Conservation (phyloP, 1,284 basidiomycete genomes). For the Sanguinoderma infundibulare region DNA sequence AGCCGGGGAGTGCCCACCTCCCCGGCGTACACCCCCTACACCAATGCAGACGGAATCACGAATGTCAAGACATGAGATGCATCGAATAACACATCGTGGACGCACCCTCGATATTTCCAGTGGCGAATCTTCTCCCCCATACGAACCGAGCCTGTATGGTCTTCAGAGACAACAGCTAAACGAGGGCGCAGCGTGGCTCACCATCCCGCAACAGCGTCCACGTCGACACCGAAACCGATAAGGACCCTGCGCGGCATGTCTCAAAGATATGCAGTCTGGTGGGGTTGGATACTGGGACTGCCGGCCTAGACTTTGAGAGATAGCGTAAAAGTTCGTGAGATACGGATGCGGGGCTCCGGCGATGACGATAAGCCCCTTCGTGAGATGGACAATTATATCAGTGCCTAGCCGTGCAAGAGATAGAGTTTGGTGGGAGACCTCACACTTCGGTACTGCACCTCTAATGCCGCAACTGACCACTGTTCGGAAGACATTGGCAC, state of each 20-base stretch:
- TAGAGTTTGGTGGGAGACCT: too few species aligned
- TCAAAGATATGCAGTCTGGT: not conserved
- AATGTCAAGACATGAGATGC: not conserved
- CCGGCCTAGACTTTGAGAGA: not conserved
- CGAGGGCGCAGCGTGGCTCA: slow-evolving; percentile 3
- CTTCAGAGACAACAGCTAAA: not conserved
- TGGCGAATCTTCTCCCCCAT: slow-evolving; percentile 71
- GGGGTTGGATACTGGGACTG: not conserved
- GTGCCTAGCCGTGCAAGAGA: too few species aligned
- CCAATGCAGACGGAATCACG: not conserved
- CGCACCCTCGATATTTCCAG: slow-evolving; percentile 64
- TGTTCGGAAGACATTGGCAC: too few species aligned
- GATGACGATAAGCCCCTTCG: not conserved
- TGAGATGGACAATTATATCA: not conserved
- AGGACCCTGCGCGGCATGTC: slow-evolving; percentile 36
- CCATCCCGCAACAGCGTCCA: slow-evolving; percentile 41
- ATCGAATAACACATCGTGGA: not conserved
- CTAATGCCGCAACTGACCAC: too few species aligned
- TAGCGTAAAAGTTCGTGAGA: not conserved
- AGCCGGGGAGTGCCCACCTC: slow-evolving; percentile 74
- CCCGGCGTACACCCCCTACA: slow-evolving; percentile 71
- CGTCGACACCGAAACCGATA: slow-evolving; percentile 40
- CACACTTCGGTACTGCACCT: too few species aligned
- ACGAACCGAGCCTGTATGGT: slow-evolving; percentile 62
- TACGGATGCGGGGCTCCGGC: not conserved